These are phyloP conservation scores for Verruconis gallopava DNA, from an alignment of 2,329 filamentous ascomycete species.

Conservation along the genomic window DNA sequence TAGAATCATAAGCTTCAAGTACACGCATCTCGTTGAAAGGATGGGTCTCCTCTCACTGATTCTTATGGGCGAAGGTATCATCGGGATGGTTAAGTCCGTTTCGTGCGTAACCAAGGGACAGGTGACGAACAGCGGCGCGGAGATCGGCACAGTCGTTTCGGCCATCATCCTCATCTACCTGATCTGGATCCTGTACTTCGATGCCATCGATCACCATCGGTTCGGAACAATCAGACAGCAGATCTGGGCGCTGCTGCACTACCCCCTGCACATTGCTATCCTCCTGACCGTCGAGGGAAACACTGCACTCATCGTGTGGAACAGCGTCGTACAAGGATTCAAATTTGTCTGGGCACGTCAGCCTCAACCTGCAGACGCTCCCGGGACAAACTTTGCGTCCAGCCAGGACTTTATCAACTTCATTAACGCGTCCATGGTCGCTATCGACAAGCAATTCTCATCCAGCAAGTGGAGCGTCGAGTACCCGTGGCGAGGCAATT, in stretches of 20 bases:
- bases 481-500: conserved; percentile 16
- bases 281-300: conserved; percentile 20
- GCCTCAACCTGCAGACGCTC: conserved; percentile 12
- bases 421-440: conserved; percentile 16
- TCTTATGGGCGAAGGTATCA: conserved; percentile 49
- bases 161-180: conserved; percentile 13
- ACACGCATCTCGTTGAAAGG: conserved; percentile 45
- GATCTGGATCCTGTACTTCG: conserved; percentile 24
- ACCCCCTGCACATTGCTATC: conserved; percentile 20
- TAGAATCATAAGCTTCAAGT: conserved; percentile 40
- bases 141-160: conserved; percentile 4
- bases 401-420: conserved; percentile 9
- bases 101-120: conserved; percentile 11
- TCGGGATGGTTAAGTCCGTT: conserved; percentile 40
- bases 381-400: conserved; percentile 13
- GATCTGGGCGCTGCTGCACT: conserved; percentile 20
- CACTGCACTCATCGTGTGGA: conserved; percentile 9
- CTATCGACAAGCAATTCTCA: conserved; percentile 15
- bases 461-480: conserved; percentile 13
- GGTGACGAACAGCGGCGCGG: background rate
- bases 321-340: conserved; percentile 16
- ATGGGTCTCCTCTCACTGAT: conserved; percentile 48
- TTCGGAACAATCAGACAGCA: conserved; percentile 23
- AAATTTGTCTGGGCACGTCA: conserved; percentile 15
- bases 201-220: conserved; percentile 19